These are phyloP conservation scores for Pyronema omphalodes DNA, from an alignment of 495 filamentous ascomycete species.

Conservation along the genomic window DNA sequence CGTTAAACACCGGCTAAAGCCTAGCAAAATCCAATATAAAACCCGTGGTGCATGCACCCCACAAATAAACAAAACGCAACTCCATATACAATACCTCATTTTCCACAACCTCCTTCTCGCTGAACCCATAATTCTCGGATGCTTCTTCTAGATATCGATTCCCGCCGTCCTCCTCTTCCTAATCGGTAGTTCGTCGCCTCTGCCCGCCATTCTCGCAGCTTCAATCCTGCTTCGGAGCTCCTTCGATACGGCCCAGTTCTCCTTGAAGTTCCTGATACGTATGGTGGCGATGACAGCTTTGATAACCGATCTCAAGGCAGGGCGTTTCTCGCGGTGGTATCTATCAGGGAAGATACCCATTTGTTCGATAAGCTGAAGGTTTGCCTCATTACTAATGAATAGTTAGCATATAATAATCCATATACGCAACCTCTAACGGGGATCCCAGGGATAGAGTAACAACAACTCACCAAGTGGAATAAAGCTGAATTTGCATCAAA, in stretches of 20 bases:
- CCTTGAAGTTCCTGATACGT: conserved; percentile 20
- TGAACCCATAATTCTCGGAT: no score
- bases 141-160: no score
- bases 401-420: conserved; percentile 2
- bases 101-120: no score
- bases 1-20: no score
- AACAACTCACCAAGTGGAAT: conserved; percentile 61
- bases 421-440: conserved; percentile 1
- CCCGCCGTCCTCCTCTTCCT: no score
- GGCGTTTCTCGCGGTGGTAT: conserved; percentile 26
- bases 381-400: conserved; percentile 60
- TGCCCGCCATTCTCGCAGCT: no score
- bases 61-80: no score
- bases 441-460: conserved; percentile 7
- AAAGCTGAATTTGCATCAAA: conserved; percentile 62
- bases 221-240: conserved; percentile 15
- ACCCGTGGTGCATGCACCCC: no score
- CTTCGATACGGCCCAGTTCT: conserved; percentile 17
- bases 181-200: no score
- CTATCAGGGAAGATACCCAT: conserved; percentile 47
- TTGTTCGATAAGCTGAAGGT: conserved; percentile 61
- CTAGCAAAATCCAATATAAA: no score
- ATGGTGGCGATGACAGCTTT: conserved; percentile 20
- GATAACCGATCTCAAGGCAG: conserved; percentile 23
- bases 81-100: no score